Evolutionary conservation across 441 rosid genomes (phyloP).

Genomic region (Erodium trifolium): DNA sequence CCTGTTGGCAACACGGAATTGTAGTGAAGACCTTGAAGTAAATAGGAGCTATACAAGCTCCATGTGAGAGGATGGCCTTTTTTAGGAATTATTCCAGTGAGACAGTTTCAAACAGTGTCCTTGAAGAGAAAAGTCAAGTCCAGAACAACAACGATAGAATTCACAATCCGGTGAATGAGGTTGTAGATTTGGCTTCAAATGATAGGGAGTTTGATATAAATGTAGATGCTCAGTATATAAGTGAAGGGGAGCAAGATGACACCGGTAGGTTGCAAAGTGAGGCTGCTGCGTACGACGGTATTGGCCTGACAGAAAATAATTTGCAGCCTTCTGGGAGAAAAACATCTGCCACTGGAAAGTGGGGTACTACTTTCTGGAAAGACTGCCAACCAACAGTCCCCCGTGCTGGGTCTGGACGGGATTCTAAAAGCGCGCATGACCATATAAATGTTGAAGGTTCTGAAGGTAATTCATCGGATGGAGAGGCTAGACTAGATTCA

Average conservation of each 20-base stretch:
- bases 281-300: constrained; percentile 24
- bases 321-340: constrained; percentile 63
- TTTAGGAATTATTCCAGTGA: constrained; percentile 53
- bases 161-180: constrained; percentile 39
- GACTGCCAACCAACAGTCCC: constrained; percentile 82
- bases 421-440: constrained; percentile 46
- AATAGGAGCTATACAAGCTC: constrained; percentile 21
- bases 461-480: constrained; percentile 52
- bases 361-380: constrained; percentile 98
- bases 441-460: constrained; percentile 41
- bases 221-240: constrained; percentile 54
- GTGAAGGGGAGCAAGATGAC: constrained; percentile 57
- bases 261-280: constrained; percentile 40
- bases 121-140: constrained; percentile 56
- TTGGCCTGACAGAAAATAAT: constrained; percentile 34
- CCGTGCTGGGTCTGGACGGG: constrained; percentile 55
- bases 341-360: constrained; percentile 56
- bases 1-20: neutral
- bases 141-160: constrained; percentile 32
- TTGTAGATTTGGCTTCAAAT: constrained; percentile 34
- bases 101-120: constrained; percentile 40
- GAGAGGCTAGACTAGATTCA: constrained; percentile 45
- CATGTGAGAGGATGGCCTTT: constrained; percentile 67
- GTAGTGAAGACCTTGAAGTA: neutral
- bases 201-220: constrained; percentile 79